These are phyloP conservation scores for Xerocomus tenax DNA, from an alignment of 1,284 basidiomycete species.

Conservation along the genomic window DNA sequence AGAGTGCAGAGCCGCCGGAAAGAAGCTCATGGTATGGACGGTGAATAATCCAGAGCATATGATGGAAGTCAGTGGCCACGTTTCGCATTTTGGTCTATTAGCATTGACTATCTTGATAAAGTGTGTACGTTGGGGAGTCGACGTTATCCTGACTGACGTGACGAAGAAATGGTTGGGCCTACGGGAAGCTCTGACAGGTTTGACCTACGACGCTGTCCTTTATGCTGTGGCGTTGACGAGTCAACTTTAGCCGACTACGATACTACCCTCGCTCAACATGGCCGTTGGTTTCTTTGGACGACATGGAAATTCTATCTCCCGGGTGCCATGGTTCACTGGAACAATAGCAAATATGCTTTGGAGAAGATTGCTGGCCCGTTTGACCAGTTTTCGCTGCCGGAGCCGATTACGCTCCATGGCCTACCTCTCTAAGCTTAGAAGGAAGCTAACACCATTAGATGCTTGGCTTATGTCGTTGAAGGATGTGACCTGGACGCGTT, in stretches of 20 bases:
- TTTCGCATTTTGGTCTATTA: not conserved
- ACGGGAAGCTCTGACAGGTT: conserved; percentile 58
- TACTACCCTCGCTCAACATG: conserved; percentile 49
- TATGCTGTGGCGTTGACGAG: conserved; percentile 1
- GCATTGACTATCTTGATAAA: conserved; percentile 25
- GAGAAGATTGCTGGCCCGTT: conserved; percentile 53
- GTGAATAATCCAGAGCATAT: conserved; percentile 88
- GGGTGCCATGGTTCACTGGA: conserved; percentile 29
- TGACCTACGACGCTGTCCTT: conserved; percentile 18
- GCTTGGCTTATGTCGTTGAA: not conserved
- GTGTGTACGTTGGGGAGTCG: conserved; percentile 86
- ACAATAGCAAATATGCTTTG: conserved; percentile 30
- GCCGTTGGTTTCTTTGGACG: conserved; percentile 72
- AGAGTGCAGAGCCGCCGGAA: conserved; percentile 73
- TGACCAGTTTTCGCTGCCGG: conserved; percentile 30
- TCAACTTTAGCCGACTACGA: conserved; percentile 54
- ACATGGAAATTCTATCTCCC: conserved; percentile 55
- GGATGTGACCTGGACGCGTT: not conserved
- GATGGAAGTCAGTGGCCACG: conserved; percentile 64
- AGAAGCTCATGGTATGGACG: conserved; percentile 93
- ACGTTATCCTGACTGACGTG: conserved; percentile 83
- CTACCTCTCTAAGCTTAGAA: conserved; percentile 12
- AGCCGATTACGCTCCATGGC: conserved; percentile 20
- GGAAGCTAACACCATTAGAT: not conserved
- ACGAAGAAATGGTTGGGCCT: conserved; percentile 73